Percentiles rank a stretch among this genome's conserved stretches.
These are phyloP conservation scores for Cyberlindnera suaveolens DNA, from an alignment of 805 yeast species.

Conservation along the genomic window DNA sequence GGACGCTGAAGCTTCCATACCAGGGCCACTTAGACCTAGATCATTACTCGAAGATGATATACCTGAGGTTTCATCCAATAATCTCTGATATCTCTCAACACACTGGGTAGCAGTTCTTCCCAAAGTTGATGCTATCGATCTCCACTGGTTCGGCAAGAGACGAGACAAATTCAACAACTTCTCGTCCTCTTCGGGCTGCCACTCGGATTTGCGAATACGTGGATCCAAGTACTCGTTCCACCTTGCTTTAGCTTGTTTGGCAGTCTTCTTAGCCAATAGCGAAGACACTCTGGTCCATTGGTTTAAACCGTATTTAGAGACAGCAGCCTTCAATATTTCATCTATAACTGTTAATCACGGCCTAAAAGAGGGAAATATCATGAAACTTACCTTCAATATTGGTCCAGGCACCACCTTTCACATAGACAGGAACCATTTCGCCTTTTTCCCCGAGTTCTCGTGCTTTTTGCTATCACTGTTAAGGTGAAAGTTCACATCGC, in stretches of 20 bases:
- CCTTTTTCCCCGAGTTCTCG: no score
- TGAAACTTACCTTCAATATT: constrained; percentile 63
- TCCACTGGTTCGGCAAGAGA: constrained; percentile 88
- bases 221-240: constrained; percentile 92
- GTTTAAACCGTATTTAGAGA: constrained; percentile 86
- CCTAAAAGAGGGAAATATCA: neutral
- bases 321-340: constrained; percentile 73
- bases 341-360: neutral
- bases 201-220: constrained; percentile 50
- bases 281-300: constrained; percentile 96
- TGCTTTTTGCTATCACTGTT: no score
- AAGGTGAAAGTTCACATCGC: no score
- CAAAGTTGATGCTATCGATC: constrained; percentile 74
- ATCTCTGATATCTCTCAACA: constrained; percentile 73
- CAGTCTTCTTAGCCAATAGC: constrained; percentile 74
- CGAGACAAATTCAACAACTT: constrained; percentile 59
- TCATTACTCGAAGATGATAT: constrained; percentile 20
- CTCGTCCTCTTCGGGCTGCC: constrained; percentile 76
- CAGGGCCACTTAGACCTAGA: constrained; percentile 43
- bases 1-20: constrained; percentile 38
- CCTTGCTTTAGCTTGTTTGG: constrained; percentile 86
- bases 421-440: constrained; percentile 54
- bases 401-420: constrained; percentile 90
- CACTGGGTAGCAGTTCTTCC: constrained; percentile 86
- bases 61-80: constrained; percentile 42